These are phyloP conservation scores for Candida peoriensis DNA, from an alignment of 805 yeast genomes.

Conservation along the genomic window DNA sequence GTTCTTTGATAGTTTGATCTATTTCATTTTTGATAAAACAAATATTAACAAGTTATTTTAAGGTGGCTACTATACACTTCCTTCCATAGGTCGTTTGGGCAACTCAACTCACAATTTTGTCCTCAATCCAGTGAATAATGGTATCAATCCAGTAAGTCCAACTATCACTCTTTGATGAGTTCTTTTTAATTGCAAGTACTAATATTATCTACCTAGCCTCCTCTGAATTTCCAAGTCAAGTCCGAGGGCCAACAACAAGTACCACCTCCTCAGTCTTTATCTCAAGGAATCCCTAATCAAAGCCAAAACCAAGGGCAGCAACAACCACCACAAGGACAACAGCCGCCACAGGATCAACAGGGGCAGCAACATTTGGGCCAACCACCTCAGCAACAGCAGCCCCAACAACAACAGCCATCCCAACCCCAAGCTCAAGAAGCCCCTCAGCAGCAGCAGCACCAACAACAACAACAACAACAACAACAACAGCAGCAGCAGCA, in stretches of 20 bases:
- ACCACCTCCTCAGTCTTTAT: too few species aligned
- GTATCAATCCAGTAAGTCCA: constrained; percentile 12
- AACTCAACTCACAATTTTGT: constrained; percentile 15
- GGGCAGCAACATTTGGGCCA: constrained; percentile 27
- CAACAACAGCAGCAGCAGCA: constrained; percentile 9
- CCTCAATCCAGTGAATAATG: constrained; percentile 13
- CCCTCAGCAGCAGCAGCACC: constrained; percentile 10
- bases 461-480: constrained; percentile 7
- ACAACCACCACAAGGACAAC: not conserved
- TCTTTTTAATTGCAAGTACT: not conserved
- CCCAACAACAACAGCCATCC: constrained; percentile 17
- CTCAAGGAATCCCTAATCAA: not conserved
- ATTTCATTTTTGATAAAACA: not conserved
- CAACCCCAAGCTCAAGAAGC: constrained; percentile 18
- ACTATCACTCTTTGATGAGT: not conserved
- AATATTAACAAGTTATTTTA: constrained; percentile 12
- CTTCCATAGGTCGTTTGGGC: constrained; percentile 18
- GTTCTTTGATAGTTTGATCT: not conserved
- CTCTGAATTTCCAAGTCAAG: constrained; percentile 7
- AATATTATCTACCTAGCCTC: constrained; percentile 10
- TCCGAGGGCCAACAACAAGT: constrained; percentile 3
- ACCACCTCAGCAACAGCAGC: constrained; percentile 17
- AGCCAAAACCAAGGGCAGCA: not conserved
- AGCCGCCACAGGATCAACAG: constrained; percentile 1
- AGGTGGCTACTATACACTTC: constrained; percentile 20